A percentile compares a stretch with the other conserved stretches of the same genome.
Evolutionary conservation across 306 rosid genomes (phyloP).

Genomic region (Benincasa hispida): DNA sequence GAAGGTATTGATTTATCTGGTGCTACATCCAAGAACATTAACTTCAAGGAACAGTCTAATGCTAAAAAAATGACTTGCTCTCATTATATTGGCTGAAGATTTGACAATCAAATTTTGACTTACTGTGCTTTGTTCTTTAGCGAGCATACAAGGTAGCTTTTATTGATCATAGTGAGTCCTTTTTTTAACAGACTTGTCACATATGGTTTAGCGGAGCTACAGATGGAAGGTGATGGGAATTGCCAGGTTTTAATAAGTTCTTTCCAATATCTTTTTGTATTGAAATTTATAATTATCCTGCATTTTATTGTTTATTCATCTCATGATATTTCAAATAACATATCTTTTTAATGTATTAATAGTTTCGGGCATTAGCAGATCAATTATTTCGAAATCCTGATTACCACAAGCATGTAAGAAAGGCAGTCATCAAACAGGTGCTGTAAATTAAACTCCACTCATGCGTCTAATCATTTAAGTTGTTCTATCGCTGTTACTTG

Average conservation of each 20-base stretch:
- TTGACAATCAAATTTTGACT: not conserved
- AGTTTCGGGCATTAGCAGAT: slow-evolving; percentile 98
- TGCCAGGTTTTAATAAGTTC: slow-evolving; percentile 56
- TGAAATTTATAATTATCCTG: not conserved
- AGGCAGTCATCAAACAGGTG: slow-evolving; percentile 87
- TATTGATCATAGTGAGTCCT: slow-evolving; percentile 6
- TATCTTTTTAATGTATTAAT: slow-evolving; percentile 20
- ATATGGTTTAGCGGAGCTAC: slow-evolving; percentile 74
- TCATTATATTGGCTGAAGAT: not conserved
- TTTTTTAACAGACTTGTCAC: slow-evolving; percentile 53
- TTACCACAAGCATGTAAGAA: slow-evolving; percentile 88
- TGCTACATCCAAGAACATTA: not conserved
- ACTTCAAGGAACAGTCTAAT: not conserved
- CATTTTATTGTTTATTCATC: not conserved
- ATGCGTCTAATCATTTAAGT: slow-evolving; percentile 6
- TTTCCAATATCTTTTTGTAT: slow-evolving; percentile 1
- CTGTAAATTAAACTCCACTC: slow-evolving; percentile 10
- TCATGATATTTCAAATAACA: slow-evolving; percentile 12
- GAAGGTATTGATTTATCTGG: slow-evolving; percentile 38
- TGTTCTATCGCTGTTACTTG: not conserved
- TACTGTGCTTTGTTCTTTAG: not conserved
- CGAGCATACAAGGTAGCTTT: slow-evolving; percentile 5
- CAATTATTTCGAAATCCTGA: slow-evolving; percentile 76
- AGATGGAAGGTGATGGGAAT: slow-evolving; percentile 98
- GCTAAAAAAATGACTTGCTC: not conserved